phyloP scores from a whole-genome alignment of 73 alveolate genomes.

The Uronychia binucleata region DNA sequence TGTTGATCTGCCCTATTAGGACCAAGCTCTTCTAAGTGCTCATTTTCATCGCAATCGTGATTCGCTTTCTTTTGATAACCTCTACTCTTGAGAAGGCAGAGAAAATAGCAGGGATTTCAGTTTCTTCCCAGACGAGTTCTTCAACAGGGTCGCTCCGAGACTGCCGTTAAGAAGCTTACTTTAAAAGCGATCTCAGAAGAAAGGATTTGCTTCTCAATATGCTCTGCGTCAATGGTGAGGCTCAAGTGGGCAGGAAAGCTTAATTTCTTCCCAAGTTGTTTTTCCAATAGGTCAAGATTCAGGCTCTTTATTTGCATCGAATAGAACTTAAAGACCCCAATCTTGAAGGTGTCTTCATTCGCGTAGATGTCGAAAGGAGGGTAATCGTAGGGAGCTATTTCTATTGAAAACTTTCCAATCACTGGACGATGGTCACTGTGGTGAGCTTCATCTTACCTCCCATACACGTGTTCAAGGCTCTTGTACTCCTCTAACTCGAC shows the following conservation, averaged over 20 bases:
- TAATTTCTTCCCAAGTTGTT: neutral
- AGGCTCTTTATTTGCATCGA: neutral
- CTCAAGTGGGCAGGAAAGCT: neutral
- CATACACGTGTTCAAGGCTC: constrained; percentile 7
- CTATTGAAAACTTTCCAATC: neutral
- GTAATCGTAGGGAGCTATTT: neutral
- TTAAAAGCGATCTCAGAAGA: neutral
- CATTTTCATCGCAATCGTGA: too few relatives aligned
- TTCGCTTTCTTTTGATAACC: too few relatives aligned
- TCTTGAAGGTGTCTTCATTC: neutral
- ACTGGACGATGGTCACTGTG: constrained; percentile 21
- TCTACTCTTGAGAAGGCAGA: neutral
- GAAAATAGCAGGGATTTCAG: neutral
- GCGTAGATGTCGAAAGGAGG: neutral
- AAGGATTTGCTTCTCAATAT: neutral
- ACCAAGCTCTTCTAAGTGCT: too few relatives aligned
- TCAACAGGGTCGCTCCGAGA: neutral
- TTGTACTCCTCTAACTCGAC: neutral
- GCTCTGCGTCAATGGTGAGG: neutral
- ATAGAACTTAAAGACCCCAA: neutral
- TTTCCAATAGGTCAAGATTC: neutral
- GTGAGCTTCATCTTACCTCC: neutral
- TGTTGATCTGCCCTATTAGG: too few relatives aligned
- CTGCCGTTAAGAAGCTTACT: neutral
- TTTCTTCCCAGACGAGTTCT: neutral